Evolutionary conservation across 2,329 filamentous ascomycete genomes (phyloP).

Genomic region (Paracorniculantispora psalliotae): DNA sequence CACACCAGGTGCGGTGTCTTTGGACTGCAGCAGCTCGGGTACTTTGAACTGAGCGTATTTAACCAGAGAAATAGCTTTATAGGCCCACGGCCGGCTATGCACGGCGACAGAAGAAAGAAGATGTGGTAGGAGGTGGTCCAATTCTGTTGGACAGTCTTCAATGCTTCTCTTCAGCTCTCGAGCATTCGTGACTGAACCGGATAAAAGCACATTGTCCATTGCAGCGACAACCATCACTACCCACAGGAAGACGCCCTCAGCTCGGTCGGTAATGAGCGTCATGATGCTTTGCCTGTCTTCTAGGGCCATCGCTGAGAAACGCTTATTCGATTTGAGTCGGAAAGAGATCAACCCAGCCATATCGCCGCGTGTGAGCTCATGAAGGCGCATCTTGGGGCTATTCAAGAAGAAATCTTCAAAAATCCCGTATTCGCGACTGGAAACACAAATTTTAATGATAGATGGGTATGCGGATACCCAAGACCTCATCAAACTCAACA

Average conservation of each 20-base stretch:
- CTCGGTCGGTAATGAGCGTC: neutral
- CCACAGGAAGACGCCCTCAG: slow-evolving; percentile 12
- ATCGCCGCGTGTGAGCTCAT: neutral
- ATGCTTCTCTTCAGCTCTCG: neutral
- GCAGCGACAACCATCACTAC: neutral
- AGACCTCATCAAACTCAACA: neutral
- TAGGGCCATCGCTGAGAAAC: neutral
- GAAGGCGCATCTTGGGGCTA: neutral
- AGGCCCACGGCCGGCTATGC: neutral
- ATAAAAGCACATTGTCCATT: neutral
- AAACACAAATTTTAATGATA: neutral
- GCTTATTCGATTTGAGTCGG: neutral
- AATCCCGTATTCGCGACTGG: neutral
- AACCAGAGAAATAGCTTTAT: neutral
- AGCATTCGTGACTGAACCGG: neutral
- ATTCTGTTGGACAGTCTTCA: neutral
- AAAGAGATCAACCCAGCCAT: neutral
- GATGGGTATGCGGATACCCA: neutral
- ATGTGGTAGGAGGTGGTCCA: neutral
- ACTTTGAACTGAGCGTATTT: neutral
- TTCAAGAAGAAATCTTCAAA: neutral
- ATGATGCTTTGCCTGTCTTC: neutral
- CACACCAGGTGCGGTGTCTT: no score
- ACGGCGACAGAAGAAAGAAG: neutral
- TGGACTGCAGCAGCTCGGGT: no score